A percentile compares a stretch with the other conserved stretches of the same genome.
phyloP scores from a whole-genome alignment of 768 basidiomycete genomes.

The Lanmaoa pseudosensibilis region DNA sequence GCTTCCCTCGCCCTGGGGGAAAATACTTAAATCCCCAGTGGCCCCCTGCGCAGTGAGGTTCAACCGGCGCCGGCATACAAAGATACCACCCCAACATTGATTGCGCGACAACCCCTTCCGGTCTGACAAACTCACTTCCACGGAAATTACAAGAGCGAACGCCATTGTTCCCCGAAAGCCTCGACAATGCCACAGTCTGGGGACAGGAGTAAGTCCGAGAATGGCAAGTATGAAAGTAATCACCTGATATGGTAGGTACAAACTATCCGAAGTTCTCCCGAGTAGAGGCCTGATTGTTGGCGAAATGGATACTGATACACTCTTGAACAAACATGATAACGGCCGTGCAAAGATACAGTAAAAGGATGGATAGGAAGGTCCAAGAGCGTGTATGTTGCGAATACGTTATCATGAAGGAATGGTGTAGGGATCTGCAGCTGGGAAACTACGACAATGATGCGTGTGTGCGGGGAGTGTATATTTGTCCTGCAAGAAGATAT shows the following conservation, averaged over 20 bases:
- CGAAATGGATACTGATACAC: slow-evolving; percentile 19
- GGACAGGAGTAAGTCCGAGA: slow-evolving; percentile 21
- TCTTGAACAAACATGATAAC: slow-evolving; percentile 6
- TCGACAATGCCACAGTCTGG: not conserved
- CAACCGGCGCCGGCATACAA: slow-evolving; percentile 19
- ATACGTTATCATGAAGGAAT: not conserved
- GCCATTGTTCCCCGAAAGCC: slow-evolving; percentile 4
- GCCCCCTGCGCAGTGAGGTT: not conserved
- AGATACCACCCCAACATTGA: slow-evolving; percentile 1
- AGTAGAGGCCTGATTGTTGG: not conserved
- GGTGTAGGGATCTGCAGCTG: not conserved
- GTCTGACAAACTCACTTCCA: slow-evolving; percentile 24
- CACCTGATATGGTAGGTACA: slow-evolving; percentile 29
- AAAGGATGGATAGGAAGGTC: slow-evolving; percentile 1
- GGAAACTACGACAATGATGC: slow-evolving; percentile 15
- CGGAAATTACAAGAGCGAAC: slow-evolving; percentile 27
- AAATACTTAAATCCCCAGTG: slow-evolving; percentile 17
- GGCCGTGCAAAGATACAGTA: slow-evolving; percentile 12
- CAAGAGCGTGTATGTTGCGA: slow-evolving; percentile 8
- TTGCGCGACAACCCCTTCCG: not conserved
- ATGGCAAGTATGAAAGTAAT: slow-evolving; percentile 30
- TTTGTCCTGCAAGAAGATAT: slow-evolving; percentile 26
- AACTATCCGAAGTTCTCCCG: slow-evolving; percentile 6
- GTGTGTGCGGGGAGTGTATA: slow-evolving; percentile 21
- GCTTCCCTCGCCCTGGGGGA: not conserved